Conservation (phyloP, 768 basidiomycete species). For the Leccinum imitatum region DNA sequence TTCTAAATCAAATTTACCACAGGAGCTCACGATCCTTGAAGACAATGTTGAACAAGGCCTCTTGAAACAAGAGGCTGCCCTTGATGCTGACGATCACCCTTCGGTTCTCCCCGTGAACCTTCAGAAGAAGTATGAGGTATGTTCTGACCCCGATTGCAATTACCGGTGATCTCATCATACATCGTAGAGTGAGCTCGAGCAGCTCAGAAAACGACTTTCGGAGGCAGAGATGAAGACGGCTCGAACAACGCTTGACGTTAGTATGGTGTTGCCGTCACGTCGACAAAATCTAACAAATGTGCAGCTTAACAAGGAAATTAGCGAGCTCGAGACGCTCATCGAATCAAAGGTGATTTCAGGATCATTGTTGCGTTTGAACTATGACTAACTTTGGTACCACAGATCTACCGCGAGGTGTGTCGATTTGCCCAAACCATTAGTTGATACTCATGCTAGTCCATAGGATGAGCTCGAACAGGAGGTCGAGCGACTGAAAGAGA, state of each 20-base stretch:
- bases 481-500: conserved; percentile 72
- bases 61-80: conserved; percentile 47
- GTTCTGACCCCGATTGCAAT: conserved; percentile 11
- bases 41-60: conserved; percentile 66
- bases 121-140: conserved; percentile 55
- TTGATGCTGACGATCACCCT: conserved; percentile 25
- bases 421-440: neutral
- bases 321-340: conserved; percentile 89
- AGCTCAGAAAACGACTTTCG: conserved; percentile 63
- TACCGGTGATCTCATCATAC: conserved; percentile 1
- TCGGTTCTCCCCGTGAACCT: conserved; percentile 28
- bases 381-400: conserved; percentile 8
- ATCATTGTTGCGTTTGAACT: neutral
- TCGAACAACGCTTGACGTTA: conserved; percentile 64
- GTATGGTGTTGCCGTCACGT: conserved; percentile 22
- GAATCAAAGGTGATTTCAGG: conserved; percentile 74
- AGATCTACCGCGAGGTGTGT: conserved; percentile 84
- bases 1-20: conserved; percentile 2
- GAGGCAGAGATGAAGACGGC: conserved; percentile 78
- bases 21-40: conserved; percentile 80
- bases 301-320: conserved; percentile 88
- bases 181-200: conserved; percentile 61
- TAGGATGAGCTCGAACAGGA: conserved; percentile 89
- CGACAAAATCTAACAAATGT: conserved; percentile 3
- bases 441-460: conserved; percentile 14